A percentile compares a stretch with the other conserved stretches of the same genome.
These are phyloP conservation scores for Penicilliopsis zonata DNA, from an alignment of 495 filamentous ascomycete species.

Conservation along the genomic window DNA sequence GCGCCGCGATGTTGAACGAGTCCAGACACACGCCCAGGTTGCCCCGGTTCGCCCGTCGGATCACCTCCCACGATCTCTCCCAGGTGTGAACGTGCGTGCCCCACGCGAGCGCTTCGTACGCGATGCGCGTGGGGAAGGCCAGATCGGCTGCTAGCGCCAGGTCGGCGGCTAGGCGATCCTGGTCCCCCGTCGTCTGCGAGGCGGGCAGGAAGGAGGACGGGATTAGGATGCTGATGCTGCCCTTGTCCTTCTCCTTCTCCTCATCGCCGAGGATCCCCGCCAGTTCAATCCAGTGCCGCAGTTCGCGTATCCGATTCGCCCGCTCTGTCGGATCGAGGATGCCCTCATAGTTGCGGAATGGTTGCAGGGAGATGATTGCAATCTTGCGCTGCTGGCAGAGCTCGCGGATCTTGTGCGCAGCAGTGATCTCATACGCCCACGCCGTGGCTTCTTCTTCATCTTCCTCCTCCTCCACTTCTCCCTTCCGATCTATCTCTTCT, in stretches of 20 bases:
- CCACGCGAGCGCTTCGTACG: conserved; percentile 63
- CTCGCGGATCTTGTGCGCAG: conserved; percentile 40
- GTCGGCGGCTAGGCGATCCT: conserved; percentile 44
- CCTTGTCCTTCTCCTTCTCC: no score
- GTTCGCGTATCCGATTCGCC: conserved; percentile 36
- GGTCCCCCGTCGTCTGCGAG: conserved; percentile 37
- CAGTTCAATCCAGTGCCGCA: conserved; percentile 51
- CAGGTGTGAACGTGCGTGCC: conserved; percentile 57
- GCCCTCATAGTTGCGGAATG: conserved; percentile 65
- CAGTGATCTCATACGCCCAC: conserved; percentile 20
- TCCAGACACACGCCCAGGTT: conserved; percentile 68
- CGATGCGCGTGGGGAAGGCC: conserved; percentile 43
- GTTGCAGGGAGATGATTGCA: conserved; percentile 52
- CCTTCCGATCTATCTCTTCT: conserved; percentile 1
- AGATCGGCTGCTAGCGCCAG: conserved; percentile 50
- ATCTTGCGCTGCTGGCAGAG: conserved; percentile 43
- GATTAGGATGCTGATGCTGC: conserved; percentile 55
- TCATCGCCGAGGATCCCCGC: conserved; percentile 38
- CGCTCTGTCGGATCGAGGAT: conserved; percentile 45
- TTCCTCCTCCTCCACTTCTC: no score
- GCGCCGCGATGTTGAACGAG: conserved; percentile 63
- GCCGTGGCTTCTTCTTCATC: background rate
- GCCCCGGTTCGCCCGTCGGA: conserved; percentile 44
- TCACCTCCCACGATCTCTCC: conserved; percentile 57
- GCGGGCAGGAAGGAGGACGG: conserved; percentile 53